Percentiles rank a stretch among this genome's conserved stretches.
Evolutionary conservation across 177 flowering plant species (phyloP).

Genomic region (Vitis hybrid): DNA sequence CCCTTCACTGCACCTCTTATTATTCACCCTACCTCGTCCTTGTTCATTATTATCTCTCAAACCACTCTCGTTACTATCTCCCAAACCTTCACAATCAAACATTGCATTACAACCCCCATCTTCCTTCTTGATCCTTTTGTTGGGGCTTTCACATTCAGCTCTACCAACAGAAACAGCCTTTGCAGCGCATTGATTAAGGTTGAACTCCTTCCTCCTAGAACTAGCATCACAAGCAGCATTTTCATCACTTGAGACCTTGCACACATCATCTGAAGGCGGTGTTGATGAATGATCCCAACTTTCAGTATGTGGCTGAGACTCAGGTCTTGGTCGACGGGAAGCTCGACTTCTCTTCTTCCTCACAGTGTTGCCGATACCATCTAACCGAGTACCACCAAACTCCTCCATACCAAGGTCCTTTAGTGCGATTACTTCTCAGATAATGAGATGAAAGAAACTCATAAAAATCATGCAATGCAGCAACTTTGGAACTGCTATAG

Average conservation of each 20-base stretch:
- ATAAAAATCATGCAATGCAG: not conserved
- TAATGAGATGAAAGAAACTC: not conserved
- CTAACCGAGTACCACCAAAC: slow-evolving; percentile 29
- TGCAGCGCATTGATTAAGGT: slow-evolving; percentile 50
- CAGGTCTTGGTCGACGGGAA: slow-evolving; percentile 62
- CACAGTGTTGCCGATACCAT: slow-evolving; percentile 31
- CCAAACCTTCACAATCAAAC: not conserved
- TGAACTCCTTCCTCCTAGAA: slow-evolving; percentile 56
- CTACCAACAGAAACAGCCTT: slow-evolving; percentile 26
- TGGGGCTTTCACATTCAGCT: slow-evolving; percentile 32
- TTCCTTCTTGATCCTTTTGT: slow-evolving; percentile 32
- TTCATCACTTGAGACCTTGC: slow-evolving; percentile 71
- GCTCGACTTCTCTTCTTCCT: slow-evolving; percentile 71
- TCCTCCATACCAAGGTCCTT: slow-evolving; percentile 52
- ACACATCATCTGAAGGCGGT: slow-evolving; percentile 55
- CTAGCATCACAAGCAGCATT: slow-evolving; percentile 38
- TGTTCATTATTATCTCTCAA: slow-evolving; percentile 25
- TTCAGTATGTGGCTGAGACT: slow-evolving; percentile 37
- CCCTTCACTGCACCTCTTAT: slow-evolving; percentile 54
- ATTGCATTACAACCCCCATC: slow-evolving; percentile 33
- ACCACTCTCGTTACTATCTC: no score
- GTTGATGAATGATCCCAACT: slow-evolving; percentile 41
- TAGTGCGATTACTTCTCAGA: slow-evolving; percentile 1
- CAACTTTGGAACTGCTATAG: slow-evolving; percentile 3
- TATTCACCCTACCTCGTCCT: slow-evolving; percentile 34